phyloP scores from a whole-genome alignment of 495 filamentous ascomycete species.

The Penicillium crystallinum region DNA sequence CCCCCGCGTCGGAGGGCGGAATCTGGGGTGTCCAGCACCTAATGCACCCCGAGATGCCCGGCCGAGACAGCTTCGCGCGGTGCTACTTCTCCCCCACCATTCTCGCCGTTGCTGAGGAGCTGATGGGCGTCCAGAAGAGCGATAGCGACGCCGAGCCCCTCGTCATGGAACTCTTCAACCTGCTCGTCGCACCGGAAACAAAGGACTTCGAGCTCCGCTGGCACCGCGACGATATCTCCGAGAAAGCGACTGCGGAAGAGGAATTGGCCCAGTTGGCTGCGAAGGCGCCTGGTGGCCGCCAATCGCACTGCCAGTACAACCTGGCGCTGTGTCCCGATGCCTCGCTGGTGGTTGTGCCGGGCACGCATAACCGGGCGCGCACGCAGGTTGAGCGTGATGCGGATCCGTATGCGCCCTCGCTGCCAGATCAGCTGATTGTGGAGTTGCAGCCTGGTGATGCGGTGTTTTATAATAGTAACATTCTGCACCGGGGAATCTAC shows the following conservation, averaged over 20 bases:
- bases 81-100: slow-evolving; percentile 63
- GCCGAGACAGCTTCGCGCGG: slow-evolving; percentile 48
- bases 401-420: slow-evolving; percentile 46
- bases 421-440: slow-evolving; percentile 62
- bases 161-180: slow-evolving; percentile 78
- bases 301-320: slow-evolving; percentile 75
- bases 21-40: slow-evolving; percentile 89
- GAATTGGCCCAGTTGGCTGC: slow-evolving; percentile 42
- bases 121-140: slow-evolving; percentile 40
- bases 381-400: slow-evolving; percentile 61
- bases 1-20: slow-evolving; percentile 48
- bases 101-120: slow-evolving; percentile 49
- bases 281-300: slow-evolving; percentile 40
- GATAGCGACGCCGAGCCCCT: slow-evolving; percentile 39
- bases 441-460: slow-evolving; percentile 63
- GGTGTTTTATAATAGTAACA: slow-evolving; percentile 86
- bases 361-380: slow-evolving; percentile 59
- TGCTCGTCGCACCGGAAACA: slow-evolving; percentile 62
- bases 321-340: slow-evolving; percentile 63
- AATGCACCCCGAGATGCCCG: slow-evolving; percentile 61
- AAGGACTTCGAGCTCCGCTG: slow-evolving; percentile 63
- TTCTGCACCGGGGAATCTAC: slow-evolving; percentile 77
- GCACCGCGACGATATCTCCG: slow-evolving; percentile 74
- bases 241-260: slow-evolving; percentile 49
- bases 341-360: slow-evolving; percentile 65